phyloP scores from a whole-genome alignment of 2,329 filamentous ascomycete species.

The Xylariaceae sp. region DNA sequence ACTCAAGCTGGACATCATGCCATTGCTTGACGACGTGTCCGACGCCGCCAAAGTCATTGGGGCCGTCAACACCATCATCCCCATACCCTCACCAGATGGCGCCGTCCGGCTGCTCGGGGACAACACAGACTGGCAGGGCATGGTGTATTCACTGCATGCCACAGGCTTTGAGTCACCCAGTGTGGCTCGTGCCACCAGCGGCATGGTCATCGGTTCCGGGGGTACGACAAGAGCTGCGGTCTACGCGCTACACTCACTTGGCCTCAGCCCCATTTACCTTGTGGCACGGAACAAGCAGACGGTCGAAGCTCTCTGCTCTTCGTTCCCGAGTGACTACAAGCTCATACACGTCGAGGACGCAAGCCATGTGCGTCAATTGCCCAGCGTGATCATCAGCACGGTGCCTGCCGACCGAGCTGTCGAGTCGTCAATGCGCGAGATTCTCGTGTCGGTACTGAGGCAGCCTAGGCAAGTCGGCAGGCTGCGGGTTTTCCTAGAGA shows the following conservation, averaged over 20 bases:
- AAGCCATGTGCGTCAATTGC: constrained; percentile 46
- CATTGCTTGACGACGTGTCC: constrained; percentile 73
- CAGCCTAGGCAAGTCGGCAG: constrained; percentile 33
- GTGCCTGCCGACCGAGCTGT: constrained; percentile 87
- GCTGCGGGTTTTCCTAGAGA: constrained; percentile 72
- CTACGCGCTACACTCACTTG: constrained; percentile 79
- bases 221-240: constrained; percentile 90
- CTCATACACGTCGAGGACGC: constrained; percentile 54
- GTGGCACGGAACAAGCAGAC: constrained; percentile 72
- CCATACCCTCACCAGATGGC: constrained; percentile 39
- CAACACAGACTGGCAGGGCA: constrained; percentile 96
- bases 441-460: constrained; percentile 54
- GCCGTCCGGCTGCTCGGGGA: constrained; percentile 66
- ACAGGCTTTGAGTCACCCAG: constrained; percentile 54
- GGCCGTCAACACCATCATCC: constrained; percentile 90
- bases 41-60: constrained; percentile 78
- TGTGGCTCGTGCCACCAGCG: constrained; percentile 44
- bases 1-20: constrained; percentile 84
- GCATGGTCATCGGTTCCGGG: constrained; percentile 83
- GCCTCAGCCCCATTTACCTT: constrained; percentile 81
- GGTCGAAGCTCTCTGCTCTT: constrained; percentile 61
- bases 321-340: constrained; percentile 71
- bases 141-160: constrained; percentile 72
- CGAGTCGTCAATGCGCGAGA: constrained; percentile 63
- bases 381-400: constrained; percentile 77